Evolutionary conservation across 768 basidiomycete genomes (phyloP).

Genomic region (Scleroderma citrinum): DNA sequence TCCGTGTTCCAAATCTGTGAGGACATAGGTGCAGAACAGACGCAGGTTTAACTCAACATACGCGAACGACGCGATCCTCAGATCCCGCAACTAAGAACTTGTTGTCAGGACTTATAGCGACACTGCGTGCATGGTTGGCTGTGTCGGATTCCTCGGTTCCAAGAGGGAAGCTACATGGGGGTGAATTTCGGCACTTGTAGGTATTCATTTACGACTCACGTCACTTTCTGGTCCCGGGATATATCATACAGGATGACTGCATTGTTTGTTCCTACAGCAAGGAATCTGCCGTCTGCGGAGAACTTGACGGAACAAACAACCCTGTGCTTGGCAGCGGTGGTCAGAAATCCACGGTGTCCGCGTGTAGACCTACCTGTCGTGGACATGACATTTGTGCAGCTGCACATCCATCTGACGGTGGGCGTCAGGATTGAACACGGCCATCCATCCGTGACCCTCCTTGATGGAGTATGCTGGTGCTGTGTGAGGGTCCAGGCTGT

Average conservation of each 20-base stretch:
- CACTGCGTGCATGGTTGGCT: slow-evolving; percentile 28
- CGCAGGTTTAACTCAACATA: slow-evolving; percentile 11
- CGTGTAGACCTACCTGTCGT: slow-evolving; percentile 61
- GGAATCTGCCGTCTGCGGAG: slow-evolving; percentile 25
- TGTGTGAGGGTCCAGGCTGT: slow-evolving; percentile 22
- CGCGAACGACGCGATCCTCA: slow-evolving; percentile 30
- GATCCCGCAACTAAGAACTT: slow-evolving; percentile 28
- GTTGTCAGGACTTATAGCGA: slow-evolving; percentile 27
- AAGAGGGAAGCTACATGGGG: slow-evolving; percentile 19
- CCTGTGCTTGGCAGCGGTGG: slow-evolving; percentile 9
- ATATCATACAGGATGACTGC: slow-evolving; percentile 26
- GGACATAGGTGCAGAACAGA: background rate
- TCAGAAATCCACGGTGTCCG: background rate
- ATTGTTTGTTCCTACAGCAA: slow-evolving; percentile 29
- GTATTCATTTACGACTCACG: slow-evolving; percentile 12
- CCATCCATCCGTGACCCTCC: slow-evolving; percentile 49
- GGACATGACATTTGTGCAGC: slow-evolving; percentile 68
- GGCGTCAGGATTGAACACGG: slow-evolving; percentile 46
- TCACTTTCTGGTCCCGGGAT: slow-evolving; percentile 20
- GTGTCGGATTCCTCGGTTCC: slow-evolving; percentile 15
- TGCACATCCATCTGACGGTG: slow-evolving; percentile 45
- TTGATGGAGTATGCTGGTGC: slow-evolving; percentile 30
- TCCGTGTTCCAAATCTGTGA: slow-evolving; percentile 22
- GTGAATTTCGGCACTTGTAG: background rate
- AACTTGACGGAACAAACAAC: slow-evolving; percentile 29